Evolutionary conservation across 202 grass and related monocot genomes (phyloP).

Genomic region (Cymbopogon flexuosus): DNA sequence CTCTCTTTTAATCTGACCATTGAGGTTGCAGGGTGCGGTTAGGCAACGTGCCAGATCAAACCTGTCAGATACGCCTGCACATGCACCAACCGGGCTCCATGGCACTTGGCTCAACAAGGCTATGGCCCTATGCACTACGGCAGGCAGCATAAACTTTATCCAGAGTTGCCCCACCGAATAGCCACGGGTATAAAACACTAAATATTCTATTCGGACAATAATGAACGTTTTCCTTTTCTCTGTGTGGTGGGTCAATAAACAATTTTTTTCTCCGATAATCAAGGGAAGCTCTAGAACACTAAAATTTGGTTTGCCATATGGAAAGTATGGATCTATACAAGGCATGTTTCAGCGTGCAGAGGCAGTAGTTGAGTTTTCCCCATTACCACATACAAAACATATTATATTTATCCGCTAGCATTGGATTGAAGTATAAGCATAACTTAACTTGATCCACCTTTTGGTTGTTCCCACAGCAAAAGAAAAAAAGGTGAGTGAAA

Average conservation of each 20-base stretch:
- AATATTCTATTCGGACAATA: conserved; percentile 16
- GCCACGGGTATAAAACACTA: not conserved
- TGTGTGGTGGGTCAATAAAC: not conserved
- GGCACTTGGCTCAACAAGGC: conserved; percentile 41
- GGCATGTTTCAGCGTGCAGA: not conserved
- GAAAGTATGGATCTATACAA: not conserved
- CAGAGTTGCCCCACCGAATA: not conserved
- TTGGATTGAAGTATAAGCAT: not conserved
- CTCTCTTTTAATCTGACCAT: not conserved
- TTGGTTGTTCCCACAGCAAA: not conserved
- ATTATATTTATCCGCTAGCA: not conserved
- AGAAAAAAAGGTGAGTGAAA: not conserved
- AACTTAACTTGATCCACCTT: not conserved
- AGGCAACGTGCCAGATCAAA: conserved; percentile 28
- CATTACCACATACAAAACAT: not conserved
- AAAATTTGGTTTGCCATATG: not conserved
- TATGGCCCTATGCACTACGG: not conserved
- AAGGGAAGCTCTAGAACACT: not conserved
- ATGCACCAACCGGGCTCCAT: conserved; percentile 1
- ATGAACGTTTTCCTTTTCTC: not conserved
- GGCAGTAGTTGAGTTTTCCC: not conserved
- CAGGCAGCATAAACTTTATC: conserved; percentile 21
- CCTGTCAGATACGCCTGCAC: not conserved
- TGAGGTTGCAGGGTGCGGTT: not conserved
- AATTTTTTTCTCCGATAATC: not conserved